Evolutionary conservation across 1,284 basidiomycete genomes (phyloP).

Genomic region (Ceratobasidium sp.): DNA sequence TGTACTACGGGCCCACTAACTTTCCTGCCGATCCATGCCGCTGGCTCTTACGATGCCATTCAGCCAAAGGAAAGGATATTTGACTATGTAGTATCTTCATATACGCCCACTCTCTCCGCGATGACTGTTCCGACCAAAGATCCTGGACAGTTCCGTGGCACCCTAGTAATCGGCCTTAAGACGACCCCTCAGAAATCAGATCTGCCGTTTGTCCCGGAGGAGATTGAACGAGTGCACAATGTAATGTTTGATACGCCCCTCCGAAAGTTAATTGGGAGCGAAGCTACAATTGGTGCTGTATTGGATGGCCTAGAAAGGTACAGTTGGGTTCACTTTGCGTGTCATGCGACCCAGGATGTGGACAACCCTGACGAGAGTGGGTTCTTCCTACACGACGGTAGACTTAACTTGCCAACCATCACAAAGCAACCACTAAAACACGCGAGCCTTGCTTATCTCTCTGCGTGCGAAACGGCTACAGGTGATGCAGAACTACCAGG

Average conservation of each 20-base stretch:
- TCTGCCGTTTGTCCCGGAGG: not conserved
- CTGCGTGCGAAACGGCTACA: constrained; percentile 40
- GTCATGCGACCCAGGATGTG: constrained; percentile 17
- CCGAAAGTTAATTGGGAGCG: not conserved
- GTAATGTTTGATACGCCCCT: not conserved
- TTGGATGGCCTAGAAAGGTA: not conserved
- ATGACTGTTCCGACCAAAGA: not conserved
- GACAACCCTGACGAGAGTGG: constrained; percentile 1
- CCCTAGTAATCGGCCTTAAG: constrained; percentile 12
- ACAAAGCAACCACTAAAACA: constrained; percentile 12
- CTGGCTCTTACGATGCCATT: not conserved
- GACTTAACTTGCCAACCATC: not conserved
- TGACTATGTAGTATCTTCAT: constrained; percentile 28
- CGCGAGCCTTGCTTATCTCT: constrained; percentile 22
- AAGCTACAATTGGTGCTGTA: constrained; percentile 7
- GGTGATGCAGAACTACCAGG: constrained; percentile 11
- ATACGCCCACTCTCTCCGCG: constrained; percentile 12
- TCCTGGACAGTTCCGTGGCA: not conserved
- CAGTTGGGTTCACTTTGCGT: constrained; percentile 32
- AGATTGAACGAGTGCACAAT: constrained; percentile 10
- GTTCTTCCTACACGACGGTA: constrained; percentile 15
- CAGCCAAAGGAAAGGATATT: constrained; percentile 1
- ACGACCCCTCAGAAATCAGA: not conserved
- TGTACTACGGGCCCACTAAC: constrained; percentile 25
- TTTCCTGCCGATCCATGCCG: constrained; percentile 30